Evolutionary conservation across 2,329 filamentous ascomycete genomes (phyloP).

Genomic region (Diplodia corticola): DNA sequence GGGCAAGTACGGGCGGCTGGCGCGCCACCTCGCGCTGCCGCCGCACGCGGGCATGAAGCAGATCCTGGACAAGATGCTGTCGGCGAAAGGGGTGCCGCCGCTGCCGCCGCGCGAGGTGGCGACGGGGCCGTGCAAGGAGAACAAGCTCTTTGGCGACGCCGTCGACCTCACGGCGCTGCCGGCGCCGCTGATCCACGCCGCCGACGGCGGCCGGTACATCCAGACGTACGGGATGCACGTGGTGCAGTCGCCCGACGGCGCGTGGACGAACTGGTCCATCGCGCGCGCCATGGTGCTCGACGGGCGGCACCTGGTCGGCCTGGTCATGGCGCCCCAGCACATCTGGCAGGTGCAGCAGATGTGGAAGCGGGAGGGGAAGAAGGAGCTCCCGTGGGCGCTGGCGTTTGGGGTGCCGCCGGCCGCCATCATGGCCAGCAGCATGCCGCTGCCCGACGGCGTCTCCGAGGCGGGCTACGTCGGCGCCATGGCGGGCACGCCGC

Average conservation of each 20-base stretch:
- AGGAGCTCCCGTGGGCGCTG: conserved; percentile 51
- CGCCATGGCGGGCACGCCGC: conserved; percentile 45
- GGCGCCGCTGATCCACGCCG: conserved; percentile 45
- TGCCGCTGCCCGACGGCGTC: conserved; percentile 46
- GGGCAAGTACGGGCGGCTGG: conserved; percentile 46
- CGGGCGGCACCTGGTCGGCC: conserved; percentile 43
- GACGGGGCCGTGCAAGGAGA: conserved; percentile 48
- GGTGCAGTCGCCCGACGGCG: conserved; percentile 47
- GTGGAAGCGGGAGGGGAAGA: conserved; percentile 49
- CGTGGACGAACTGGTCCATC: conserved; percentile 53
- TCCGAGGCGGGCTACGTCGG: conserved; percentile 53
- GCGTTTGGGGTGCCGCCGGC: conserved; percentile 53
- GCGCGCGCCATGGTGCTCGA: conserved; percentile 51
- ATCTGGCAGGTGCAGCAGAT: conserved; percentile 49
- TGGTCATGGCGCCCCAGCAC: conserved; percentile 51
- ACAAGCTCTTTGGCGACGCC: conserved; percentile 39
- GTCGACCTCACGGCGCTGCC: conserved; percentile 45
- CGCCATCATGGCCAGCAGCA: conserved; percentile 48
- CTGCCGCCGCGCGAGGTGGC: conserved; percentile 13
- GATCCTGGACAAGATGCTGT: conserved; percentile 25
- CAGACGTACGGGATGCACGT: conserved; percentile 55
- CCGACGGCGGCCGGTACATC: conserved; percentile 53
- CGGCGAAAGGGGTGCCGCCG: conserved; percentile 8
- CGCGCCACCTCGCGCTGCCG: conserved; percentile 45
- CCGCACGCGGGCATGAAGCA: conserved; percentile 30